Percentiles rank a stretch among this genome's conserved stretches.
phyloP scores from a whole-genome alignment of 805 yeast species.

The Metschnikowia baotianmanensis region DNA sequence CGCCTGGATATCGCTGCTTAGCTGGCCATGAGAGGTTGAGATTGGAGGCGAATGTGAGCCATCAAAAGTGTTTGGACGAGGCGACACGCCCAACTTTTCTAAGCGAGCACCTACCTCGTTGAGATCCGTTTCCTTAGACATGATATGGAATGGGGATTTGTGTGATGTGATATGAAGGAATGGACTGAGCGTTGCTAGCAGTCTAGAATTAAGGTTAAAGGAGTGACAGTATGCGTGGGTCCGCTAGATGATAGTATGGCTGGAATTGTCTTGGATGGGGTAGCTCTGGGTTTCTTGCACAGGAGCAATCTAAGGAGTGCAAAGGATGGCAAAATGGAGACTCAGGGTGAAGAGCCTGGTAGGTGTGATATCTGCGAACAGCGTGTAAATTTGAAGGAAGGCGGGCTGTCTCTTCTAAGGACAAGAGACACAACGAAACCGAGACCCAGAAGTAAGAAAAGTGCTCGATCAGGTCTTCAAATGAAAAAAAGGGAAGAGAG shows the following conservation, averaged over 20 bases:
- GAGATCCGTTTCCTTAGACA: slow-evolving; percentile 14
- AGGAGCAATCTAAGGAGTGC: too few species aligned
- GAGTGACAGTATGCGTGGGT: neutral
- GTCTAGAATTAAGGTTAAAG: neutral
- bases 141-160: neutral
- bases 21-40: slow-evolving; percentile 20
- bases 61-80: slow-evolving; percentile 16
- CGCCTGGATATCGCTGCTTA: slow-evolving; percentile 82
- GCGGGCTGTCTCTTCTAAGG: neutral
- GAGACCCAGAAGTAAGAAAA: neutral
- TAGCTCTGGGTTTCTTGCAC: too few species aligned
- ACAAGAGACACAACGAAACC: neutral
- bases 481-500: neutral
- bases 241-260: too few species aligned
- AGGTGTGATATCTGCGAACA: too few species aligned
- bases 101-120: slow-evolving; percentile 16
- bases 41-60: slow-evolving; percentile 20
- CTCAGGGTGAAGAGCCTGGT: too few species aligned
- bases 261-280: too few species aligned
- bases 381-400: neutral
- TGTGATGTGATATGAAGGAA: neutral
- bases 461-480: neutral
- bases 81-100: slow-evolving; percentile 15
- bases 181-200: too few species aligned
- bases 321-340: too few species aligned